Conservation (phyloP, 805 yeast genomes). For the Schizosaccharomyces cryophilus region DNA sequence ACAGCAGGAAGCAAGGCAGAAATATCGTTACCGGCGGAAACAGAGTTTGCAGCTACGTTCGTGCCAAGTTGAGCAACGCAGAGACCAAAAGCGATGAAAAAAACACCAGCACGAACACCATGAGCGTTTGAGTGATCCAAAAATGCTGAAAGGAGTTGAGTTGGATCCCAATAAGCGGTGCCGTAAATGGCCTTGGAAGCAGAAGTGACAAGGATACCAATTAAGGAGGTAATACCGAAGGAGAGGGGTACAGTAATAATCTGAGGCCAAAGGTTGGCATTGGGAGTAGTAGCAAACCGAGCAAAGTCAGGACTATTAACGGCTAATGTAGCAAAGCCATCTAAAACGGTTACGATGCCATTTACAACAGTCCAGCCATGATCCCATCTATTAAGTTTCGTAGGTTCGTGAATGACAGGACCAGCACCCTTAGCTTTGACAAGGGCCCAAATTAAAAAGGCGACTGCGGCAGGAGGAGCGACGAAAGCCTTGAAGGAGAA, state of each 20-base stretch:
- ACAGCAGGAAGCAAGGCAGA: conserved; percentile 19
- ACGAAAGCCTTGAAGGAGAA: conserved; percentile 58
- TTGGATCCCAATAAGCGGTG: conserved; percentile 8
- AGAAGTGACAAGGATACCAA: conserved; percentile 7
- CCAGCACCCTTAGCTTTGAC: conserved; percentile 53
- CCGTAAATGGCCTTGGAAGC: conserved; percentile 8
- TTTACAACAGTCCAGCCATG: conserved; percentile 45
- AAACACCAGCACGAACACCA: conserved; percentile 9
- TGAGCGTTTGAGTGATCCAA: conserved; percentile 6
- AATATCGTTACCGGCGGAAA: conserved; percentile 19
- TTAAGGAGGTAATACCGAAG: conserved; percentile 4
- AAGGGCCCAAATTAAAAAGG: conserved; percentile 61
- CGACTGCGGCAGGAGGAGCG: conserved; percentile 63
- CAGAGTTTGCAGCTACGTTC: conserved; percentile 29
- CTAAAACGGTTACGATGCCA: conserved; percentile 24
- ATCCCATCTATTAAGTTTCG: conserved; percentile 26
- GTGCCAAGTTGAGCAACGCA: conserved; percentile 52
- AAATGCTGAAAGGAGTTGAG: conserved; percentile 2
- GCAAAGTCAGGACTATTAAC: conserved; percentile 27
- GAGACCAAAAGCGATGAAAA: conserved; percentile 17
- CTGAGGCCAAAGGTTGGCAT: conserved; percentile 2
- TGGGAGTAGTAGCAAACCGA: conserved; percentile 18
- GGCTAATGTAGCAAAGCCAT: conserved; percentile 17
- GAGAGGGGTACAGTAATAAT: conserved; percentile 6
- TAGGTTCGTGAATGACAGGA: conserved; percentile 23